These are phyloP conservation scores for Teunomyces panamensis DNA, from an alignment of 805 yeast species.

Conservation along the genomic window DNA sequence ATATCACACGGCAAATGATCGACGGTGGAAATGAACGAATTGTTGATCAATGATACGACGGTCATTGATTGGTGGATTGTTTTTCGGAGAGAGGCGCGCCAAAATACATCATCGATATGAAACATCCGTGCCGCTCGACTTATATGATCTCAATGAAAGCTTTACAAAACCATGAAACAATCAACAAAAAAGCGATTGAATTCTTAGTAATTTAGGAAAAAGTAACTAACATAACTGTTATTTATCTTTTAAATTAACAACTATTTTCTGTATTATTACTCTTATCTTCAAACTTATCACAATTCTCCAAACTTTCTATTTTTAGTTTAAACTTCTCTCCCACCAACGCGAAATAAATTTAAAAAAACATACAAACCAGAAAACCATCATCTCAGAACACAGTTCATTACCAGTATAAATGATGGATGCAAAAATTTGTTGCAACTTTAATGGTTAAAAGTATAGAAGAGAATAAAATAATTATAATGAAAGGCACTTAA, in stretches of 20 bases:
- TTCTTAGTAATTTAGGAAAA: no score
- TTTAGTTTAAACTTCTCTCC: no score
- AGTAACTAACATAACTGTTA: no score
- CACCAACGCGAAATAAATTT: no score
- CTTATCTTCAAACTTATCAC: background rate
- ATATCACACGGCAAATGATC: slow-evolving; percentile 45
- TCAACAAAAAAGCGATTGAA: no score
- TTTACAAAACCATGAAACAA: no score
- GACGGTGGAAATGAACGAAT: slow-evolving; percentile 39
- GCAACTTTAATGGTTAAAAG: background rate
- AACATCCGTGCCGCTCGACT: background rate
- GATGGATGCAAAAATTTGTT: background rate
- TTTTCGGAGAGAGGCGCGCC: background rate
- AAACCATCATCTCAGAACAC: background rate
- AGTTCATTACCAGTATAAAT: background rate
- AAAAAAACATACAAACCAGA: background rate
- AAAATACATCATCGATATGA: background rate
- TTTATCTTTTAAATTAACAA: no score
- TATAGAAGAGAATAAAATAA: background rate
- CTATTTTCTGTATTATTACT: background rate
- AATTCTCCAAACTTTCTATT: background rate
- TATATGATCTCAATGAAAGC: background rate
- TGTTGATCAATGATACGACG: slow-evolving; percentile 23
- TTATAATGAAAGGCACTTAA: no score
- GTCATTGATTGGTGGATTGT: background rate